Percentiles rank a stretch among this genome's conserved stretches.
Evolutionary conservation across 2,329 filamentous ascomycete genomes (phyloP).

Genomic region (Fusarium dlaminii): DNA sequence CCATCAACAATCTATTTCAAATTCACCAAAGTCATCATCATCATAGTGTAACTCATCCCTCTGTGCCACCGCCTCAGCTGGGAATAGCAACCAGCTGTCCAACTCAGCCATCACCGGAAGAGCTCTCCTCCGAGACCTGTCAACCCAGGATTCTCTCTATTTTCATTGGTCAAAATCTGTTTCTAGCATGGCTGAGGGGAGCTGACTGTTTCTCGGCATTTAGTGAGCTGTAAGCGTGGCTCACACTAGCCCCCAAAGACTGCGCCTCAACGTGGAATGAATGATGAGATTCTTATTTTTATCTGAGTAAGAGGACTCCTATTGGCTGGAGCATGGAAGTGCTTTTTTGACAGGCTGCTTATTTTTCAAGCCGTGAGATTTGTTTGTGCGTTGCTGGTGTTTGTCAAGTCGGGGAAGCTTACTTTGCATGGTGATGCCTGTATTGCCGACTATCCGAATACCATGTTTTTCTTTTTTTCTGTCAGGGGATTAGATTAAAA

Average conservation of each 20-base stretch:
- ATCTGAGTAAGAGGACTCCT: not conserved
- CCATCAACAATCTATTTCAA: not conserved
- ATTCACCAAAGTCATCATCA: not conserved
- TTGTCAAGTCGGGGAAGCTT: not conserved
- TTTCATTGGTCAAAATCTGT: not conserved
- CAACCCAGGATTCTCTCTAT: not conserved
- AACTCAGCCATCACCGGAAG: slow-evolving; percentile 25
- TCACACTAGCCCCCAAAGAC: slow-evolving; percentile 23
- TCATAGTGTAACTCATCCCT: not conserved
- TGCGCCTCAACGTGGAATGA: slow-evolving; percentile 17
- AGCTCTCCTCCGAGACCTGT: slow-evolving; percentile 6
- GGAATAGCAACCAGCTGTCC: slow-evolving; percentile 26
- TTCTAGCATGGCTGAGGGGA: slow-evolving; percentile 13
- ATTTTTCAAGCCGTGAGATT: not conserved
- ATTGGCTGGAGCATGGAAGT: not conserved
- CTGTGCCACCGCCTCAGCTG: slow-evolving; percentile 16
- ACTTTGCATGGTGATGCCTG: not conserved
- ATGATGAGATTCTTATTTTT: slow-evolving; percentile 15
- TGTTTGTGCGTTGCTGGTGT: not conserved
- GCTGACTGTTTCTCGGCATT: slow-evolving; percentile 25
- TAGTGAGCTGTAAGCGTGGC: slow-evolving; percentile 21
- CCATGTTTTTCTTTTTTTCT: not conserved
- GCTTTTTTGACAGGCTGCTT: not conserved
- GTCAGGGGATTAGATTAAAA: not conserved
- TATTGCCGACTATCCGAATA: not conserved